Conservation (phyloP, 805 yeast species). For the Phaffomyces opuntiae region DNA sequence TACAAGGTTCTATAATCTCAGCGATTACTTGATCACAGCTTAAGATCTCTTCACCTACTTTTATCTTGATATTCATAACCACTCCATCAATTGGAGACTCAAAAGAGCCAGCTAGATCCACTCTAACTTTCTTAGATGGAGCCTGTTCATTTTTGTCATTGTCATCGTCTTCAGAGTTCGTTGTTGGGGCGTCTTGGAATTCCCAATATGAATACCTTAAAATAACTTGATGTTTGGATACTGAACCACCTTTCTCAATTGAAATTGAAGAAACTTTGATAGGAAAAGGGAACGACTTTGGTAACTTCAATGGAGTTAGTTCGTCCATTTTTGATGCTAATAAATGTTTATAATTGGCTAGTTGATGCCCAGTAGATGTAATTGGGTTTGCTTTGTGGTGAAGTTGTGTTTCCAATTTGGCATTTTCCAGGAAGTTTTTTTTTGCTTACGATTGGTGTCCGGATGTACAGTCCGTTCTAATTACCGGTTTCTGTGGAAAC, state of each 20-base stretch:
- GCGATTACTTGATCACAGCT: conserved; percentile 42
- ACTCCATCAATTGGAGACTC: conserved; percentile 81
- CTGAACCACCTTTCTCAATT: conserved; percentile 23
- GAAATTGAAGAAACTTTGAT: conserved; percentile 30
- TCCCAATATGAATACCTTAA: conserved; percentile 41
- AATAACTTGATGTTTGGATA: conserved; percentile 31
- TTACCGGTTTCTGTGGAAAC: too few species aligned
- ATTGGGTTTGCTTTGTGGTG: too few species aligned
- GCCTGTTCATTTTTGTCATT: conserved; percentile 6
- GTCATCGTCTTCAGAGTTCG: conserved; percentile 18
- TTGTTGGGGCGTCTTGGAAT: conserved; percentile 29
- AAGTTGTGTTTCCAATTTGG: too few species aligned
- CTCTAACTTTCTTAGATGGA: conserved; percentile 33
- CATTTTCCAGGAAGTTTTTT: too few species aligned
- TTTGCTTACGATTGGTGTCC: too few species aligned
- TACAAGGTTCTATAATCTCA: conserved; percentile 70
- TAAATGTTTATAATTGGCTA: too few species aligned
- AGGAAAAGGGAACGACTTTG: conserved; percentile 30
- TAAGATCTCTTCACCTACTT: conserved; percentile 52
- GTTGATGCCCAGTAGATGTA: too few species aligned
- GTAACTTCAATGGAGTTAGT: conserved; percentile 18
- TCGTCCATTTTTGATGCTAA: conserved; percentile 10
- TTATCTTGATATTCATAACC: conserved; percentile 42
- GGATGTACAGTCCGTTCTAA: too few species aligned
- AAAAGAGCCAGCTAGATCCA: conserved; percentile 66